Base-by-base conservation (phyloP, 176 grass and related monocot genomes). In the Carex cristatella region DNA sequence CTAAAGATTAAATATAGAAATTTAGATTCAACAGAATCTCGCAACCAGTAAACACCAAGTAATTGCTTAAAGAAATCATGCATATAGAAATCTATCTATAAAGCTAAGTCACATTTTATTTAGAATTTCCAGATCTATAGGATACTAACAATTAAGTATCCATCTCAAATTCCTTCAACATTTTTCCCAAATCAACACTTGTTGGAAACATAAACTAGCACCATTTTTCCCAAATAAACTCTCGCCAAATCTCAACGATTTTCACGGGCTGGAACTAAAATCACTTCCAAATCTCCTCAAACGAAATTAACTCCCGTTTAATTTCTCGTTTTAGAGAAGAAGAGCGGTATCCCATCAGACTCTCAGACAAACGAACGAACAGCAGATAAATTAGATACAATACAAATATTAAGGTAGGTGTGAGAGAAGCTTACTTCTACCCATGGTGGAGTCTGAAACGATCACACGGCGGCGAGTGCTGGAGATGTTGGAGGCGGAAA, bases 351-450 rank as follows among this genome's bases (percentile, higher is more conserved):
- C 48, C 48, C 10, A 51, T 51, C 48, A 51, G 48, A 51, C 48
- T 10, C 48, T 51, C 48, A 51, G 48, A 2, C 48, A 51, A 51
- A 51, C 11, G 27, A 79, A 32, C 11, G 14, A 16, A 81, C 8
- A 27, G 14, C 4, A 16, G 32, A 33, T 0, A 59, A 38, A 56
- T 38, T 65, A 18, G 23, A 48, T 7, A 51, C 7, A 9, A 15
- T 27, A 7, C 1, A 44, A 15, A 49, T 27, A 83, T 48, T 14
- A 55, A 81, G 61, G 7, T 10, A 55, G 28, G 62, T 16, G 23
- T 4, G 56, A 61, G 1, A 40, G 2, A 40, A 27, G 79, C 81
- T 83, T 83, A 83, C 81, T 83, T 67, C 81, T 83, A 6, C 81
- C 81, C 81, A 83, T 83, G 42, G 46, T 61, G 37, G 44, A 54